Base-by-base conservation (phyloP, 805 yeast species). In the Helenozyma rhizophorensis region DNA sequence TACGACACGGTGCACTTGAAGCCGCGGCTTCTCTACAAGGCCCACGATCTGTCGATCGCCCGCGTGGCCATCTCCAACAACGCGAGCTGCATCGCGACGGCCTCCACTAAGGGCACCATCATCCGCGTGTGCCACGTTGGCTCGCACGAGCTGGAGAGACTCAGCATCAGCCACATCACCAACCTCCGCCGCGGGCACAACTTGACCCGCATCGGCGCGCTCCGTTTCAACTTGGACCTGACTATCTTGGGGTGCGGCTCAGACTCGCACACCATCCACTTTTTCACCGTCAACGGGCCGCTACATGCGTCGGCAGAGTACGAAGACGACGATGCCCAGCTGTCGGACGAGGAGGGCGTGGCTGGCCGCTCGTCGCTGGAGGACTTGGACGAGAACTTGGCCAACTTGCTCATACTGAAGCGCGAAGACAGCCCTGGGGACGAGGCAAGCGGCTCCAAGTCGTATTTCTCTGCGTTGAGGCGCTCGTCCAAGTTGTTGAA, bases 61-160 rank as follows among this genome's bases (percentile, higher is more conserved):
- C 57, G 54, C 23, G 43, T 67, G 4, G 41, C 57, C 21, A 49
- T 61, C 2, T 45, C 62, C 5, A 50, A 45, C 12, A 53, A 56
- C 25, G 47, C 51, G 28, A 26, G 35, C 11, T 48, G 48, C 13
- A 56, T 67, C 7, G 70, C 70, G 3, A 60, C 70, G 2, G 72
- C 72, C 3, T 62, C 69, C 1, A 40, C 55, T 13, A 67, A 64
- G 37, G 72, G 72, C 6, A 67, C 72, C 7, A 66, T 67, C 10
- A 50, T 67, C 1, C 47, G 72, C 11, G 61, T 63, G 3, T 56
- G 56, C 36, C 56, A 53, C 36, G 13, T 43, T 37, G 21, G 35
- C 18, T 5, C 5, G 8, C n/a, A n/a, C n/a, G 19, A 17, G 8
- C 5, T 8, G 8, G 19, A 17, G 19, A 41, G 42, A 7, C 33